A percentile compares a stretch with the other conserved stretches of the same genome.
Evolutionary conservation across 345 rosid genomes (phyloP).

Genomic region (Mangifera indica): DNA sequence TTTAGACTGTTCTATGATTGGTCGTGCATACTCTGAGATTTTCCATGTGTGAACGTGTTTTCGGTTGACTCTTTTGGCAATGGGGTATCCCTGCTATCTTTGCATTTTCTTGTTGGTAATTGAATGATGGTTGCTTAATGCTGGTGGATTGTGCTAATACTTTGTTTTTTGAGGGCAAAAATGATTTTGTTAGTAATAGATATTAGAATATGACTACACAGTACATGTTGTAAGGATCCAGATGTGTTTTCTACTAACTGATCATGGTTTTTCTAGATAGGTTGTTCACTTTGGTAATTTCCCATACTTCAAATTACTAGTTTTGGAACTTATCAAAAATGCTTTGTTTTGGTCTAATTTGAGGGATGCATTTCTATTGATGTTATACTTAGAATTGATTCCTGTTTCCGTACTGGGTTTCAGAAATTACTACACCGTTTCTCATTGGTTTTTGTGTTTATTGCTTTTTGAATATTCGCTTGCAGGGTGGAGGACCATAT

Average conservation of each 20-base stretch:
- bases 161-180: background rate
- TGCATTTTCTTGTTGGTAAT: background rate
- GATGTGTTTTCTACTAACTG: too few relatives aligned
- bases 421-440: background rate
- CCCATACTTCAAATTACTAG: too few relatives aligned
- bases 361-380: background rate
- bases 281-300: too few relatives aligned
- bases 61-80: too few relatives aligned
- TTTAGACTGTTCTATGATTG: constrained; percentile 3
- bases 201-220: too few relatives aligned
- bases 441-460: constrained; percentile 15
- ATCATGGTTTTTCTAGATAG: too few relatives aligned
- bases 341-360: background rate
- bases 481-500: constrained; percentile 97
- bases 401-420: background rate
- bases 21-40: background rate
- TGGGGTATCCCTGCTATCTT: too few relatives aligned
- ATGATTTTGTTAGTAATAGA: too few relatives aligned
- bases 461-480: constrained; percentile 19
- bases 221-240: too few relatives aligned
- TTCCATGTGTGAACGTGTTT: too few relatives aligned
- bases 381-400: background rate
- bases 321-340: too few relatives aligned
- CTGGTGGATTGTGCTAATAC: background rate
- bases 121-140: background rate